phyloP scores from a whole-genome alignment of 169 alveolate genomes.

The Eimeria mitis region DNA sequence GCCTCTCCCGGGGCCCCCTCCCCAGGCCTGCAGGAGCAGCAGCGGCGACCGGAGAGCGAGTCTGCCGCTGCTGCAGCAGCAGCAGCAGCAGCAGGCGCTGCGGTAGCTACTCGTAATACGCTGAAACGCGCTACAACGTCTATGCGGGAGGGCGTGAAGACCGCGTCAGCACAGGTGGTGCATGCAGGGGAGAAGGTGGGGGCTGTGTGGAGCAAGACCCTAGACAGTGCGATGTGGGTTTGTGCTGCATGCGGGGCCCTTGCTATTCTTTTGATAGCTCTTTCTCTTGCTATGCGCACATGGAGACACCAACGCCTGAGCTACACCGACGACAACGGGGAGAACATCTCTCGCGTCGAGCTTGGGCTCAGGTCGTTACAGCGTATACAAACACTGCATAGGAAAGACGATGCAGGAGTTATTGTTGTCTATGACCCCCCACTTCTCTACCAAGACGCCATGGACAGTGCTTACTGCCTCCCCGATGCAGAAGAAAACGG shows the following conservation, averaged over 20 bases:
- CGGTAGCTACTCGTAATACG: neutral
- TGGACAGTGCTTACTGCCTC: neutral
- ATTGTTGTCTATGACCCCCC: neutral
- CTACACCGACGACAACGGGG: neutral
- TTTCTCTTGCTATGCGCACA: neutral
- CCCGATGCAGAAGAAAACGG: neutral
- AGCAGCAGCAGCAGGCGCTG: neutral
- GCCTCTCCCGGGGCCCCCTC: slow-evolving; percentile 6
- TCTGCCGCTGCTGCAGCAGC: no score
- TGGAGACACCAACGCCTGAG: neutral
- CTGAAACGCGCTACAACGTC: neutral
- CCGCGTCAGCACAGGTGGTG: slow-evolving; percentile 10
- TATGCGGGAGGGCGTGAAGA: neutral
- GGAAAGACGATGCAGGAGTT: neutral
- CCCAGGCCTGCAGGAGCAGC: neutral
- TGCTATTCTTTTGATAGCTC: neutral
- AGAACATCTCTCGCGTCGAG: slow-evolving; percentile 6
- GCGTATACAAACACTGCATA: slow-evolving; percentile 3
- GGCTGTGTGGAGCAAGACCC: slow-evolving; percentile 11
- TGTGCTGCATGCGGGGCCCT: slow-evolving; percentile 14
- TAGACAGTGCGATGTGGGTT: slow-evolving; percentile 27
- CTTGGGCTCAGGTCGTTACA: neutral
- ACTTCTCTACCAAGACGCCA: neutral
- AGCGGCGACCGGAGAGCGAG: neutral
- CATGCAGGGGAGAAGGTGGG: slow-evolving; percentile 40